Evolutionary conservation across 2,329 filamentous ascomycete species (phyloP).

Genomic region (Fusarium albosuccineum): DNA sequence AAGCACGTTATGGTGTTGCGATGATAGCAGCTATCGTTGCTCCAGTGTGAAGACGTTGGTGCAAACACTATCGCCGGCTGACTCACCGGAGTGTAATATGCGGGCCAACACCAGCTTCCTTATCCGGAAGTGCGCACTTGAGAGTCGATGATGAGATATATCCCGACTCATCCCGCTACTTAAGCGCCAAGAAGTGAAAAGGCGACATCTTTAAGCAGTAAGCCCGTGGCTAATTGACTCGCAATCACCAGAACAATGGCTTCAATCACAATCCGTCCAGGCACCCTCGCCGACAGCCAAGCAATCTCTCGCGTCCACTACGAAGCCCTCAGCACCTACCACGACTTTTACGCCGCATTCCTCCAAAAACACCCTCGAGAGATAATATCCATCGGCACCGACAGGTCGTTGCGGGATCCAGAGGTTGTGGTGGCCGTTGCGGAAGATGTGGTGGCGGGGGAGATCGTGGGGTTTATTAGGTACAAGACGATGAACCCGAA

Average conservation of each 20-base stretch:
- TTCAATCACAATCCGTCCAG: constrained; percentile 32
- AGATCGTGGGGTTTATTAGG: constrained; percentile 36
- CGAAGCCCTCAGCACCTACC: constrained; percentile 32
- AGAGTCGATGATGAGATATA: no score
- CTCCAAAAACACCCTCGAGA: constrained; percentile 37
- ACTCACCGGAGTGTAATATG: no score
- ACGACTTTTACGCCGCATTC: constrained; percentile 42
- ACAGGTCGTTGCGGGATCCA: constrained; percentile 31
- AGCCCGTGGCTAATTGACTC: not conserved
- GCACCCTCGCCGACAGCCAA: constrained; percentile 31
- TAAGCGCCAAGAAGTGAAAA: not conserved
- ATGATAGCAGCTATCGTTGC: no score
- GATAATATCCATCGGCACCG: constrained; percentile 29
- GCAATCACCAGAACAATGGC: constrained; percentile 13
- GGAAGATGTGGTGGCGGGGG: constrained; percentile 28
- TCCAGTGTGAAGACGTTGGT: no score
- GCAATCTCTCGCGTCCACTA: constrained; percentile 38
- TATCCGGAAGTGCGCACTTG: no score
- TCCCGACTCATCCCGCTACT: no score
- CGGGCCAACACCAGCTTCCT: no score
- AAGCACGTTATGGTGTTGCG: no score
- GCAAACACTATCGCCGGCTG: no score
- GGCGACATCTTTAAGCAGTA: no score
- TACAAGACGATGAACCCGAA: constrained; percentile 25
- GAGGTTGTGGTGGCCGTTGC: constrained; percentile 36